These are phyloP conservation scores for Neofusicoccum ribis DNA, from an alignment of 2,329 filamentous ascomycete species.

Conservation along the genomic window DNA sequence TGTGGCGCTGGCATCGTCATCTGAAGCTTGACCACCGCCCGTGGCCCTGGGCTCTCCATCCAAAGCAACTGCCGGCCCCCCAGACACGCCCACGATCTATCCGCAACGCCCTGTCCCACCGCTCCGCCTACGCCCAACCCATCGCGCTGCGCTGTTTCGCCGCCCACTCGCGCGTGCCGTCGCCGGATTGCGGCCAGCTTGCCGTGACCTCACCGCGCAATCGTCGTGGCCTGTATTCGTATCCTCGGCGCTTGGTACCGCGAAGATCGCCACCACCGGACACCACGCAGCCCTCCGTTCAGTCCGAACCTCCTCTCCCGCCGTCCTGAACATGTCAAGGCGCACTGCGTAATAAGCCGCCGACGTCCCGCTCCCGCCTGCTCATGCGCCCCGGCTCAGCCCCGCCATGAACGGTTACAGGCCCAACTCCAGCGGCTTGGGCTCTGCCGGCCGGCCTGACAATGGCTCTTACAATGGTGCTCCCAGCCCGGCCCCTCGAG, in stretches of 20 bases:
- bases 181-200: neutral
- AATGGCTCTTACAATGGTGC: slow-evolving; percentile 28
- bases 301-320: neutral
- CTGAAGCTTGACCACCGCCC: slow-evolving; percentile 12
- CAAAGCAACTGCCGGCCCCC: slow-evolving; percentile 13
- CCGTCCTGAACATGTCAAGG: slow-evolving; percentile 7
- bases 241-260: slow-evolving; percentile 9
- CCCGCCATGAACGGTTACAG: slow-evolving; percentile 22
- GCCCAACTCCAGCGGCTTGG: slow-evolving; percentile 27
- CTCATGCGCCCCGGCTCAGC: slow-evolving; percentile 11
- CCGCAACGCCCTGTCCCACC: neutral
- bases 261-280: slow-evolving; percentile 3
- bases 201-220: slow-evolving; percentile 3
- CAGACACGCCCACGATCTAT: neutral
- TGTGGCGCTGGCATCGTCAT: slow-evolving; percentile 17
- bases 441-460: slow-evolving; percentile 29
- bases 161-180: neutral
- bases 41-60: neutral
- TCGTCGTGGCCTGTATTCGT: slow-evolving; percentile 16
- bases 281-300: neutral
- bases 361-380: slow-evolving; percentile 1
- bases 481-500: slow-evolving; percentile 26
- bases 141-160: neutral
- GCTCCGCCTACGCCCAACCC: neutral
- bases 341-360: neutral